A percentile compares a stretch with the other conserved stretches of the same genome.
phyloP scores from a whole-genome alignment of 345 rosid species.

The Arabidopsis suecica region DNA sequence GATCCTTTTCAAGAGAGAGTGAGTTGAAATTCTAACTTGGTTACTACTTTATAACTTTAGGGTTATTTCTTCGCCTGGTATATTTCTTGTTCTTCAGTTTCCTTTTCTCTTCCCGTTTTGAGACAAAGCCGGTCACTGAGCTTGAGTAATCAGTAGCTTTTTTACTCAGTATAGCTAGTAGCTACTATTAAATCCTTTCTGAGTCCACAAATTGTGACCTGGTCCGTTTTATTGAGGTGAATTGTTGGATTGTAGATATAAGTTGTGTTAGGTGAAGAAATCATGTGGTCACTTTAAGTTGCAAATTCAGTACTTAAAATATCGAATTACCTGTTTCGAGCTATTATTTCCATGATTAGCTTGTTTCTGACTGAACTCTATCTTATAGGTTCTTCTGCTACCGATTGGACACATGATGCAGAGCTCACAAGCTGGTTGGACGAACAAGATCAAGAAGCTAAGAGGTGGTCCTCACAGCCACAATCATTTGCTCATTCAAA shows the following conservation, averaged over 20 bases:
- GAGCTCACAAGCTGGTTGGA: slow-evolving; percentile 75
- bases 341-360: slow-evolving; percentile 1
- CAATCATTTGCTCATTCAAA: slow-evolving; percentile 64
- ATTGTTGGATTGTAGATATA: slow-evolving; percentile 1
- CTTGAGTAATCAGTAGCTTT: not conserved
- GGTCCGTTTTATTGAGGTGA: not conserved
- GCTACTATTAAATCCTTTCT: not conserved
- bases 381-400: slow-evolving; percentile 83
- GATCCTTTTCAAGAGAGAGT: slow-evolving; percentile 99
- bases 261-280: slow-evolving; percentile 3
- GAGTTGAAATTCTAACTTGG: slow-evolving; percentile 49
- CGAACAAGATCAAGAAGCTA: slow-evolving; percentile 69
- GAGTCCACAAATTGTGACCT: not conserved
- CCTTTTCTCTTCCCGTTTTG: not conserved
- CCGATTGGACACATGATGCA: slow-evolving; percentile 89
- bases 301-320: not conserved
- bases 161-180: not conserved
- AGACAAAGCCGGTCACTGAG: not conserved
- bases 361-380: slow-evolving; percentile 21
- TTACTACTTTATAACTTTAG: not conserved
- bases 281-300: not conserved
- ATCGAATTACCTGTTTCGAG: not conserved
- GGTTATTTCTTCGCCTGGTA: not conserved
- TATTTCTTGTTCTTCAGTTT: slow-evolving; percentile 11
- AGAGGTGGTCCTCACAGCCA: slow-evolving; percentile 95